phyloP scores from a whole-genome alignment of 192 early-diverging fungal species.

The Paraglomus brasilianum region DNA sequence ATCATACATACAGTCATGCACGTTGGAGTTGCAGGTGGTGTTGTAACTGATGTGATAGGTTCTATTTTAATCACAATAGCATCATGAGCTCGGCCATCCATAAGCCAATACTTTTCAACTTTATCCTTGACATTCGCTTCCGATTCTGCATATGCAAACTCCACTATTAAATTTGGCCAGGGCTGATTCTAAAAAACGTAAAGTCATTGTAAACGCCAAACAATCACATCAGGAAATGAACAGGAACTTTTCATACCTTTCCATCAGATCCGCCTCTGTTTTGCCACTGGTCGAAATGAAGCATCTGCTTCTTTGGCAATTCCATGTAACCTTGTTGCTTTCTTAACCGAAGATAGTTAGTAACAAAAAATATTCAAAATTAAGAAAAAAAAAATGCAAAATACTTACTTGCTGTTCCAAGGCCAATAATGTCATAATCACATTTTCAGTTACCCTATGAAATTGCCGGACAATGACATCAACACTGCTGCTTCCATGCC shows the following conservation, averaged over 20 bases:
- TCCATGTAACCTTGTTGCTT: constrained; percentile 4
- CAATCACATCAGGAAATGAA: constrained; percentile 1
- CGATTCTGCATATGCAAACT: background rate
- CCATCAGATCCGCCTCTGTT: constrained; percentile 14
- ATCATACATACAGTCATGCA: constrained; percentile 10
- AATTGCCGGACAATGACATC: background rate
- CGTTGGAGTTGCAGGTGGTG: no score
- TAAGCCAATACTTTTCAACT: constrained; percentile 21
- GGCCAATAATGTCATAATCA: background rate
- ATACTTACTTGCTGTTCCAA: constrained; percentile 10
- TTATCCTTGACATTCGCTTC: constrained; percentile 10
- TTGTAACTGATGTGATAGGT: no score
- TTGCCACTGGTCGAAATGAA: background rate
- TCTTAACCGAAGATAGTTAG: constrained; percentile 4
- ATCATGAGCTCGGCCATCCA: background rate
- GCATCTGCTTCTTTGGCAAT: constrained; percentile 12
- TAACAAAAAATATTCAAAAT: constrained; percentile 8
- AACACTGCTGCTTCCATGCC: background rate
- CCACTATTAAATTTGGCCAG: constrained; percentile 13
- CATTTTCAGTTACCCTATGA: background rate
- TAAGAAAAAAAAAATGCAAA: constrained; percentile 5
- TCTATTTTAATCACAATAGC: constrained; percentile 1
- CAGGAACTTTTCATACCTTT: constrained; percentile 14
- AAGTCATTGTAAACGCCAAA: background rate
- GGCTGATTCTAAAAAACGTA: background rate